Evolutionary conservation across 305 asterid genomes (phyloP).

Genomic region (Solanum hybrid): DNA sequence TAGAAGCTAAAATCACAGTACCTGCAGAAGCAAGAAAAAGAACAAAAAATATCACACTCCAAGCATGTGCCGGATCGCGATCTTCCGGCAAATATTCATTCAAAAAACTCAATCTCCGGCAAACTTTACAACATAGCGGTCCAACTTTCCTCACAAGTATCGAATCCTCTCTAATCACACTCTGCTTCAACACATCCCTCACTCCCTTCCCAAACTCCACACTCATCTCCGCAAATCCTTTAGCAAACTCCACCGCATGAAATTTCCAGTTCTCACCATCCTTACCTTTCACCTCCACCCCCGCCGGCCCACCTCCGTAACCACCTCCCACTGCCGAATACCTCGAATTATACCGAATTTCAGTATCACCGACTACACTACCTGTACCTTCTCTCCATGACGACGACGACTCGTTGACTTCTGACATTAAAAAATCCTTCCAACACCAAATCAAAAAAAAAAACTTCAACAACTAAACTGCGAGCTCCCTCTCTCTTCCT

Average conservation of each 20-base stretch:
- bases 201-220: conserved; percentile 88
- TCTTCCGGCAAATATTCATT: conserved; percentile 84
- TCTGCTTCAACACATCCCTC: conserved; percentile 88
- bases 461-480: conserved; percentile 18
- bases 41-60: conserved; percentile 63
- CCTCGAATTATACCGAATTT: conserved; percentile 19
- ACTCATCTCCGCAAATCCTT: conserved; percentile 92
- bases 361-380: conserved; percentile 20
- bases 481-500: conserved; percentile 7
- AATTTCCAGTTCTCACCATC: conserved; percentile 45
- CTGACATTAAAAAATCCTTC: conserved; percentile 38
- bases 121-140: conserved; percentile 47
- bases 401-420: conserved; percentile 54
- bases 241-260: conserved; percentile 77
- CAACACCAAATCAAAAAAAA: not conserved
- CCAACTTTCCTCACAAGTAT: conserved; percentile 50
- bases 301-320: conserved; percentile 24
- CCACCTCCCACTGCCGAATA: conserved; percentile 11
- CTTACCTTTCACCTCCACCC: conserved; percentile 6
- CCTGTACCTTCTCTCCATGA: conserved; percentile 21
- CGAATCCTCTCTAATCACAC: conserved; percentile 74
- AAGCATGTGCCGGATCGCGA: conserved; percentile 82
- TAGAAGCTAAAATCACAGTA: conserved; percentile 7
- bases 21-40: conserved; percentile 48
- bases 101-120: conserved; percentile 49